Evolutionary conservation across 2,329 filamentous ascomycete species (phyloP), one percentile per base, ranked within the genome.

Genomic region (Aschersonia sp.): DNA sequence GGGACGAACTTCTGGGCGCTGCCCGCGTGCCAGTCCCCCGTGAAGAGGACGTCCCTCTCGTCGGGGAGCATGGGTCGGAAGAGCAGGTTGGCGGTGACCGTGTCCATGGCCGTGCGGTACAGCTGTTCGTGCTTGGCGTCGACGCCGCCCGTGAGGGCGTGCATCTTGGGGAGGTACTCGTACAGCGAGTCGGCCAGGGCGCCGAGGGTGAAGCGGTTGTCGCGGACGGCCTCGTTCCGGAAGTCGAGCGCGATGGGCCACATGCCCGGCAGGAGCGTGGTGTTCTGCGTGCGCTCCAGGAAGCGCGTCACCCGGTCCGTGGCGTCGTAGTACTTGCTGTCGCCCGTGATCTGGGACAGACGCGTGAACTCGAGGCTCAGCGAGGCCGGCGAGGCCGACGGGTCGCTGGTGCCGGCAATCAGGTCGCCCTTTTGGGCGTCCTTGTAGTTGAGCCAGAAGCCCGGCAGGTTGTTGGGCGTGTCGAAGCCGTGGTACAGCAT

Each of bases 291-390:
- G 40, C 71, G 67, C 47, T 82, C 73, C n/a, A 94, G 70, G 29
- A 81, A 74, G 49, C 82, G 73, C 7, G 83, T 85, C 44, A 94
- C 77, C 8, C 84, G 75, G 49, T 82, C 80, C 48, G 87, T 74
- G 1, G 84, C 85, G 59, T 89, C 85, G 58, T 83, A 88, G 63
- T 84, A 90, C 58, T 83, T 87, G 45, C 73, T 63, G 50, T 88
- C 72, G 37, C 77, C 77, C 0, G 84, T 87, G 32, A 89, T 65
- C 61, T 88, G 84, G 6, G 82, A 80, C 41, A 90, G 68, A 5
- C 83, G 70, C 1, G 82, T 86, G 58, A 90, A 87, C 58, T 89
- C 84, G 56, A 90, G 62, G 7, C 78, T 80, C 43, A 89, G 66
- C 2, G 82, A 85, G n/a, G 81, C 82, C 0, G 67, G 62, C 4